A percentile compares a stretch with the other conserved stretches of the same genome.
These are phyloP conservation scores for Endocarpon pusillum DNA, from an alignment of 495 filamentous ascomycete species.

Conservation along the genomic window DNA sequence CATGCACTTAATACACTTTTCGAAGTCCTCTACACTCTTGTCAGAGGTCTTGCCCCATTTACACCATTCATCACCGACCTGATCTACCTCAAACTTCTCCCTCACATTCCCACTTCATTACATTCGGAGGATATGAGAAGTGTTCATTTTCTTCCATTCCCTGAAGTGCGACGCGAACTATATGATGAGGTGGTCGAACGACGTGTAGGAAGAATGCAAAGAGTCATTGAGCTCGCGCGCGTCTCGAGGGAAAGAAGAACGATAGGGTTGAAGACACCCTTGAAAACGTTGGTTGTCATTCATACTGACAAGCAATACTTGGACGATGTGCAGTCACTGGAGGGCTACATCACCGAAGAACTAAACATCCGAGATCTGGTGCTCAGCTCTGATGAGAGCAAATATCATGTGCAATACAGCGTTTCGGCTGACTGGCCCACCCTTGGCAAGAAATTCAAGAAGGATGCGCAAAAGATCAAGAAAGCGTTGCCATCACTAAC, in stretches of 20 bases:
- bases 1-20: conserved; percentile 95
- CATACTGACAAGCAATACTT: conserved; percentile 70
- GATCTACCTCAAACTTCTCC: conserved; percentile 77
- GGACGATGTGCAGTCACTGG: conserved; percentile 67
- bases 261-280: conserved; percentile 73
- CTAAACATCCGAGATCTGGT: conserved; percentile 79
- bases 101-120: conserved; percentile 50
- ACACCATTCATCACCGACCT: conserved; percentile 90
- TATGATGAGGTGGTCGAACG: conserved; percentile 80
- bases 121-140: conserved; percentile 56
- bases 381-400: conserved; percentile 70
- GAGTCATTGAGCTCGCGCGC: conserved; percentile 78
- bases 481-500: conserved; percentile 70
- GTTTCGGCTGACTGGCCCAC: conserved; percentile 82
- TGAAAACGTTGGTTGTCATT: conserved; percentile 82
- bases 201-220: conserved; percentile 79
- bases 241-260: conserved; percentile 70
- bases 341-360: conserved; percentile 76
- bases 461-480: conserved; percentile 76
- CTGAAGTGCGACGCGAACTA: conserved; percentile 69
- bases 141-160: conserved; percentile 86
- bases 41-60: conserved; percentile 78
- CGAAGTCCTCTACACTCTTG: conserved; percentile 81
- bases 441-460: conserved; percentile 91
- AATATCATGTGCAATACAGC: conserved; percentile 82